Percentiles rank a stretch among this genome's conserved stretches.
Evolutionary conservation across 2,329 filamentous ascomycete genomes (phyloP).

Genomic region (Diplodia scrobiculata): DNA sequence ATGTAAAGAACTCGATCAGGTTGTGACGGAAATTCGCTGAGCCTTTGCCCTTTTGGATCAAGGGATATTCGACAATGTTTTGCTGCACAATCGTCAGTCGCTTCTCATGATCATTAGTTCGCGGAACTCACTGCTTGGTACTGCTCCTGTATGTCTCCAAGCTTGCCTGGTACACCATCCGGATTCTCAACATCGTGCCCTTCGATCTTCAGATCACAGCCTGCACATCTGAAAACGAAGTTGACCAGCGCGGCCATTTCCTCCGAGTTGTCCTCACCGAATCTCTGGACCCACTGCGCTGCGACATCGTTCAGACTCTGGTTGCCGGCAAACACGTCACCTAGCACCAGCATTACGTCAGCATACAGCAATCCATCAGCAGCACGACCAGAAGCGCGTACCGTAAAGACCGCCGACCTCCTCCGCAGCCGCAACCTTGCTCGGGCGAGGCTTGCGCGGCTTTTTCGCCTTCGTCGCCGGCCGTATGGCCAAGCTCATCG

Average conservation of each 20-base stretch:
- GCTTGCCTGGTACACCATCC: constrained; percentile 76
- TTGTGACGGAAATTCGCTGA: constrained; percentile 75
- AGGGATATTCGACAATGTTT: constrained; percentile 85
- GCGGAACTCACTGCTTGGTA: constrained; percentile 69
- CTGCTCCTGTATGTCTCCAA: constrained; percentile 83
- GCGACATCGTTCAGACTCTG: constrained; percentile 59
- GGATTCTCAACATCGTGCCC: constrained; percentile 84
- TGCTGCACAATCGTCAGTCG: constrained; percentile 50
- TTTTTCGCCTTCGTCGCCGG: constrained; percentile 52
- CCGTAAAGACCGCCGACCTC: constrained; percentile 61
- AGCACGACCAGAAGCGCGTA: constrained; percentile 36
- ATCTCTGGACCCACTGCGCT: constrained; percentile 60
- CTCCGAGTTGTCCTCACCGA: constrained; percentile 57
- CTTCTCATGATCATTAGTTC: not conserved
- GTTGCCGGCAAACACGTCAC: constrained; percentile 61
- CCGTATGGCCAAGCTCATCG: constrained; percentile 57
- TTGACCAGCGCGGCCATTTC: constrained; percentile 56
- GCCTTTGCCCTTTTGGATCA: constrained; percentile 78
- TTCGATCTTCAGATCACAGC: constrained; percentile 77
- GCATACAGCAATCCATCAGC: not conserved
- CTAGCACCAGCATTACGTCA: constrained; percentile 41
- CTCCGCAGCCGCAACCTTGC: constrained; percentile 56
- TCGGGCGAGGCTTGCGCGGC: constrained; percentile 48
- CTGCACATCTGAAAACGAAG: constrained; percentile 67
- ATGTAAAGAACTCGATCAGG: constrained; percentile 75